phyloP scores from a whole-genome alignment of 2,329 filamentous ascomycete genomes.

The Rosellinia necatrix region DNA sequence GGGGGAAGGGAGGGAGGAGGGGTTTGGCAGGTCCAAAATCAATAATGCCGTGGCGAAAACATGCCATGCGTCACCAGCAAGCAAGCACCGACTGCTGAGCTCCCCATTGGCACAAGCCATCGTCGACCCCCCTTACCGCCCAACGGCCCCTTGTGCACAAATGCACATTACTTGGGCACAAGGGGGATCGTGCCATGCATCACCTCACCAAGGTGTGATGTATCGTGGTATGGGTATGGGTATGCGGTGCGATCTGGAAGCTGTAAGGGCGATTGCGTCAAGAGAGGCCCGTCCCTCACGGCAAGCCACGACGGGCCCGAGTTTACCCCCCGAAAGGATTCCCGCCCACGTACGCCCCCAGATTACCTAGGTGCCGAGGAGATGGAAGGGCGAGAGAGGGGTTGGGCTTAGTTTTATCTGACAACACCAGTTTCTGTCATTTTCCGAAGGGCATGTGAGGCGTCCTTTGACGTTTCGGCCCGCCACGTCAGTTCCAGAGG shows the following conservation, averaged over 20 bases:
- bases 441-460: constrained; percentile 2
- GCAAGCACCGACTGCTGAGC: not conserved
- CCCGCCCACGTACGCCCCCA: constrained; percentile 7
- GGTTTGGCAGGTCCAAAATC: too few relatives aligned
- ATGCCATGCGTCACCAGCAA: too few relatives aligned
- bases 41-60: too few relatives aligned
- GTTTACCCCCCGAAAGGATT: too few relatives aligned
- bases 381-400: not conserved
- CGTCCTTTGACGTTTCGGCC: constrained; percentile 11
- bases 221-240: too few relatives aligned
- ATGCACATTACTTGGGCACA: not conserved
- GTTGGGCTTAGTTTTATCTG: too few relatives aligned
- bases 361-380: too few relatives aligned
- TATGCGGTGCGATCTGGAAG: constrained; percentile 17
- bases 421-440: not conserved
- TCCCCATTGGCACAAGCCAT: constrained; percentile 14
- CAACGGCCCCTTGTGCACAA: constrained; percentile 9
- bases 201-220: constrained; percentile 9
- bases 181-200: constrained; percentile 7
- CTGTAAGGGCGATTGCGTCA: constrained; percentile 21
- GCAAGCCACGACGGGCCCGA: not conserved
- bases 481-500: constrained; percentile 26
- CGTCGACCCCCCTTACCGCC: not conserved
- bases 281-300: not conserved
- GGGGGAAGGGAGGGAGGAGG: too few relatives aligned